Base-by-base conservation (phyloP, 2,329 filamentous ascomycete genomes). In the Beauveria asiatica region DNA sequence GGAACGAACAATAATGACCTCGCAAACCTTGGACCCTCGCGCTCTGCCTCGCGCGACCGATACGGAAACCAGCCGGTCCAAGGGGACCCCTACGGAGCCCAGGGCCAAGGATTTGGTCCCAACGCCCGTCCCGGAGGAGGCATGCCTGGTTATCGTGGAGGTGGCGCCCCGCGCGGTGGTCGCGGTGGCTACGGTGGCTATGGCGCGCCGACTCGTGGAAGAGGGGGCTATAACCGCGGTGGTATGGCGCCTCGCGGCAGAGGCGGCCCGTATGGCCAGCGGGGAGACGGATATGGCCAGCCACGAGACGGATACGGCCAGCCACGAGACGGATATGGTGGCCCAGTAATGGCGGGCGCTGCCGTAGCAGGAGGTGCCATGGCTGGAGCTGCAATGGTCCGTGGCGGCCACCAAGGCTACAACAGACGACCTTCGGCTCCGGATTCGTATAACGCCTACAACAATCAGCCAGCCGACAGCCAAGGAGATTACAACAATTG, bases 11-110 rank as follows among this genome's bases (percentile, higher is more conserved):
- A 66, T 66, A 72, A 74, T 57, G 78, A 78, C 57, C 68, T 74
- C 59, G 70, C 69, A 21, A 71, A 67, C 61, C 70, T 72, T 11
- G 66, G 63, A 21, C 74, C 70, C 19, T 72, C 67, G 65, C 73
- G 72, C 68, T 78, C 73, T 66, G 72, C 67, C 55, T 80, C 80
- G 42, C 73, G 74, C 16, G 88, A 91, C 64, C 83, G 85, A 63
- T 90, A 88, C 64, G 86, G 85, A 48, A 88, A 88, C 67, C 74
- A 77, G 10, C 72, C 81, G 45, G 71, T 73, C 42, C 74, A 69
- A n/a, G 69, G 70, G 6, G 79, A 79, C 65, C 73, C 70, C 16
- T 83, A 80, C 66, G 78, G 72, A 57, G 71, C 76, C 69, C 78
- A 75, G 62, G 73, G 74, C 65, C 49, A 59, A 33, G 48, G 39